Conservation (phyloP, 2,329 filamentous ascomycete genomes). For the Ceratocystis alfenasii region DNA sequence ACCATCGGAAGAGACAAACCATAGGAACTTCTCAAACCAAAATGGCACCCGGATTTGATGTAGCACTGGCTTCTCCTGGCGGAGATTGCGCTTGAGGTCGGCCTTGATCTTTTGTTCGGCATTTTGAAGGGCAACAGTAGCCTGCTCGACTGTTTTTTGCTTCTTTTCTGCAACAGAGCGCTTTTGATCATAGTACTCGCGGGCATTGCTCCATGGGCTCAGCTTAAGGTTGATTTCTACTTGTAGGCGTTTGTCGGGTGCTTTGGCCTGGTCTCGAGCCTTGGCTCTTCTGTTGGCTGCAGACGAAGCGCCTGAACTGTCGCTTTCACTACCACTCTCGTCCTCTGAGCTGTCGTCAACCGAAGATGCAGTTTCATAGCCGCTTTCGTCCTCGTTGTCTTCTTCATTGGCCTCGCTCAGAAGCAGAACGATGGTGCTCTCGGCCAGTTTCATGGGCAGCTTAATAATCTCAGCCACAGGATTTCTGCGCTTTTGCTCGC, state of each 20-base stretch:
- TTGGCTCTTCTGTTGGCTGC: slow-evolving; percentile 25
- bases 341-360: slow-evolving; percentile 42
- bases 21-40: slow-evolving; percentile 97
- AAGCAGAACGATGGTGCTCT: slow-evolving; percentile 73
- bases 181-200: slow-evolving; percentile 84
- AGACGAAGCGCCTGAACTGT: neutral
- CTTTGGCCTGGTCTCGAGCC: slow-evolving; percentile 27
- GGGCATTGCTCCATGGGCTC: slow-evolving; percentile 78
- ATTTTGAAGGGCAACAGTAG: slow-evolving; percentile 71
- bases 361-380: slow-evolving; percentile 49
- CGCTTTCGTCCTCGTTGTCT: slow-evolving; percentile 48
- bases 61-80: slow-evolving; percentile 81
- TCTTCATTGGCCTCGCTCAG: slow-evolving; percentile 58
- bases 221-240: slow-evolving; percentile 78
- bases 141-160: slow-evolving; percentile 72
- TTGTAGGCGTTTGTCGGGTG: slow-evolving; percentile 44
- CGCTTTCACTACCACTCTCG: slow-evolving; percentile 28
- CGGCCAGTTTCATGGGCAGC: slow-evolving; percentile 75
- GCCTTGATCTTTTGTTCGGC: slow-evolving; percentile 33
- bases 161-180: slow-evolving; percentile 75
- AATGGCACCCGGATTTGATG: slow-evolving; percentile 70
- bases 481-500: slow-evolving; percentile 70
- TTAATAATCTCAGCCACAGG: slow-evolving; percentile 79
- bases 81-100: slow-evolving; percentile 51
- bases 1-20: slow-evolving; percentile 91